phyloP scores from a whole-genome alignment of 495 filamentous ascomycete genomes.

The Zalerion maritima region DNA sequence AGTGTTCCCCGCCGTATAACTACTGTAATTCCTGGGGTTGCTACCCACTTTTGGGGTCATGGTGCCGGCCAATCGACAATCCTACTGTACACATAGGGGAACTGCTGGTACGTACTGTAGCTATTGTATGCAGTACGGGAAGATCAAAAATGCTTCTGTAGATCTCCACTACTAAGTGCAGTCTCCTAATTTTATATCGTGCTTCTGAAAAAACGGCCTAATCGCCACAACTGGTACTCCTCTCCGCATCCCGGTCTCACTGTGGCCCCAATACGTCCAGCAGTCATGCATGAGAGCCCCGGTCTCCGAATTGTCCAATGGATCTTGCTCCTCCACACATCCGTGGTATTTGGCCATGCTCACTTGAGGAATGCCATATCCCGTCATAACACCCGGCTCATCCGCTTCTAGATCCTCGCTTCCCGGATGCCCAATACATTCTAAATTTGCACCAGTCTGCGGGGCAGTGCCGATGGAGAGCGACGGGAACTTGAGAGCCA shows the following conservation, averaged over 20 bases:
- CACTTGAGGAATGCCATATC: conserved; percentile 29
- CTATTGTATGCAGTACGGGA: too few species aligned
- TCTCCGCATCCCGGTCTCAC: conserved; percentile 28
- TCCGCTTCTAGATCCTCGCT: conserved; percentile 28
- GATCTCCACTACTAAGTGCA: too few species aligned
- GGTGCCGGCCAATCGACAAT: too few species aligned
- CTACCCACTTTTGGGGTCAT: too few species aligned
- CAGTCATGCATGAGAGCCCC: conserved; percentile 34
- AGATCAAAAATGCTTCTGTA: too few species aligned
- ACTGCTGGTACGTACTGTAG: too few species aligned
- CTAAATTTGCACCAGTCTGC: conserved; percentile 1
- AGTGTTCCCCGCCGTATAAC: too few species aligned
- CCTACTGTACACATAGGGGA: too few species aligned
- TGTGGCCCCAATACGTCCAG: conserved; percentile 43
- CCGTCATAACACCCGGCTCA: conserved; percentile 14
- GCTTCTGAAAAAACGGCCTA: conserved; percentile 13
- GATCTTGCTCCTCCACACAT: conserved; percentile 20
- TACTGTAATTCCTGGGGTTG: too few species aligned
- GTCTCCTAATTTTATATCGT: too few species aligned
- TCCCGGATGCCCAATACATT: conserved; percentile 30
- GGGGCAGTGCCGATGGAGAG: not conserved
- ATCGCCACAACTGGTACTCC: conserved; percentile 25
- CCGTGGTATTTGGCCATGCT: conserved; percentile 23
- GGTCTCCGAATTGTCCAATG: conserved; percentile 32
- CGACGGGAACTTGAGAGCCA: not conserved